Evolutionary conservation across 2,329 filamentous ascomycete genomes (phyloP).

Genomic region (Cladosporium sp.): DNA sequence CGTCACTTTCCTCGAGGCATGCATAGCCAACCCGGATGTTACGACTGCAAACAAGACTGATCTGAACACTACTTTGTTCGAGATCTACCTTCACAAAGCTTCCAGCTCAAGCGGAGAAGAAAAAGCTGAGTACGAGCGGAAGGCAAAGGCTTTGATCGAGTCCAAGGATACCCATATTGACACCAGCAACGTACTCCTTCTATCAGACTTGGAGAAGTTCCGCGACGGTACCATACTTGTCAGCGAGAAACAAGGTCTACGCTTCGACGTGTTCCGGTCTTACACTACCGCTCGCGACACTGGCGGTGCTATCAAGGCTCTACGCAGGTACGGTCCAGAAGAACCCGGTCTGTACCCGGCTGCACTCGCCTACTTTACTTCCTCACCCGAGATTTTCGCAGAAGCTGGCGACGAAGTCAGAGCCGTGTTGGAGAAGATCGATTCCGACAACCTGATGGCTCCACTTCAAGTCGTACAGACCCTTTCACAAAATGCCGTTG

Average conservation of each 20-base stretch:
- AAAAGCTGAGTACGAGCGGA: conserved; percentile 78
- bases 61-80: conserved; percentile 90
- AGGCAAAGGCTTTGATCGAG: conserved; percentile 85
- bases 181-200: conserved; percentile 85
- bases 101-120: conserved; percentile 67
- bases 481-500: conserved; percentile 71
- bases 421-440: conserved; percentile 76
- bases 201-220: conserved; percentile 90
- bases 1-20: conserved; percentile 86
- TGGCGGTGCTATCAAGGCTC: conserved; percentile 78
- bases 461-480: conserved; percentile 96
- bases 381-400: conserved; percentile 71
- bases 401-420: conserved; percentile 85
- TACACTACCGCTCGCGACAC: conserved; percentile 93
- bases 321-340: conserved; percentile 85
- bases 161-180: conserved; percentile 79
- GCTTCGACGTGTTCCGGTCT: conserved; percentile 94
- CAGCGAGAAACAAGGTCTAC: conserved; percentile 84
- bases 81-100: conserved; percentile 94
- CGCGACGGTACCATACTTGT: conserved; percentile 86
- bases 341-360: conserved; percentile 91
- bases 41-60: conserved; percentile 74
- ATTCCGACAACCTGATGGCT: conserved; percentile 87
- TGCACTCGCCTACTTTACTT: conserved; percentile 89
- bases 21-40: conserved; percentile 67